Percentiles rank a stretch among this genome's conserved stretches.
Conservation (phyloP, 306 rosid species). For the Begonia peltatifolia region DNA sequence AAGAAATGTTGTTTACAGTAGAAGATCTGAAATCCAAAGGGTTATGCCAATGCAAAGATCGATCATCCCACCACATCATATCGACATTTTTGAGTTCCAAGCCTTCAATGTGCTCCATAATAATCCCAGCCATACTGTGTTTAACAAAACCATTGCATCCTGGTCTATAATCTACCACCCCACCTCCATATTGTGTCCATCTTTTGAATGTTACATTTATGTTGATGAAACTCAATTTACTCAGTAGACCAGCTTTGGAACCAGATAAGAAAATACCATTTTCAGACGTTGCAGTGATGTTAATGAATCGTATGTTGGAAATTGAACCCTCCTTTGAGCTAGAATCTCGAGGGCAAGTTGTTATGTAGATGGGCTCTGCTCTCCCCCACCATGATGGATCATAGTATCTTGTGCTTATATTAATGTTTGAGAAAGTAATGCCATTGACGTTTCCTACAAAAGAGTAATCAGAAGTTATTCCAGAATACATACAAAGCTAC, state of each 20-base stretch:
- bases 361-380: slow-evolving; percentile 87
- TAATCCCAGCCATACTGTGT: slow-evolving; percentile 53
- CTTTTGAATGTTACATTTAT: slow-evolving; percentile 50
- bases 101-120: slow-evolving; percentile 75
- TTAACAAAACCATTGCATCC: slow-evolving; percentile 75
- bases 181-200: slow-evolving; percentile 49
- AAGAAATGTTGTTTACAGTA: slow-evolving; percentile 54
- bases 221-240: slow-evolving; percentile 63
- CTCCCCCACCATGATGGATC: slow-evolving; percentile 98
- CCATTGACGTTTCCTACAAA: slow-evolving; percentile 75
- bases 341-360: slow-evolving; percentile 54
- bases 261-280: slow-evolving; percentile 85
- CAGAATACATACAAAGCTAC: not conserved
- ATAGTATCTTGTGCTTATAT: slow-evolving; percentile 82
- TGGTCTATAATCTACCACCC: slow-evolving; percentile 73
- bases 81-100: slow-evolving; percentile 54
- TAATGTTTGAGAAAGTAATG: slow-evolving; percentile 78
- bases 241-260: slow-evolving; percentile 51
- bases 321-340: slow-evolving; percentile 69
- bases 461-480: slow-evolving; percentile 1
- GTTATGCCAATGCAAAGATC: slow-evolving; percentile 40
- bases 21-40: slow-evolving; percentile 70
- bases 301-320: slow-evolving; percentile 54
- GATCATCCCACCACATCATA: slow-evolving; percentile 58
- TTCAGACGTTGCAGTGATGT: slow-evolving; percentile 67